Conservation (phyloP, 192 early-diverging fungal species). For the Lobosporangium transversale region DNA sequence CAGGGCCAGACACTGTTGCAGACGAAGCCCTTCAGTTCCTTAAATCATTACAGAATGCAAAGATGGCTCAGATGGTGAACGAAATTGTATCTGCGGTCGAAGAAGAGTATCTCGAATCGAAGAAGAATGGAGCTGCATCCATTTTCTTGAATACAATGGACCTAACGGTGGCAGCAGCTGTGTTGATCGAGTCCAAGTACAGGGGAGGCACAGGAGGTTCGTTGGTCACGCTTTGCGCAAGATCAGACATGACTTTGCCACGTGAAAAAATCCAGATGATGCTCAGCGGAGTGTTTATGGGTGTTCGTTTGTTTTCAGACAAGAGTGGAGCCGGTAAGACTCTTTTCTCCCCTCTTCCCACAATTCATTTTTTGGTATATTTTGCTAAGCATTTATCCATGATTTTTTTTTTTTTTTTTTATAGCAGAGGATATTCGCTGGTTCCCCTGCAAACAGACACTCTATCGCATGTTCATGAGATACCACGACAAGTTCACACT, state of each 20-base stretch:
- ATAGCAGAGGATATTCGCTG: conserved; percentile 19
- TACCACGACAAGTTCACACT: conserved; percentile 35
- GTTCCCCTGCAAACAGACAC: conserved; percentile 33
- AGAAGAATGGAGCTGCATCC: conserved; percentile 19
- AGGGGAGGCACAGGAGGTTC: conserved; percentile 28
- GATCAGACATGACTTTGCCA: conserved; percentile 15
- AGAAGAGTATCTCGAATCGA: conserved; percentile 10
- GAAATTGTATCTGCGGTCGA: conserved; percentile 26
- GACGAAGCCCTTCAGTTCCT: conserved; percentile 23
- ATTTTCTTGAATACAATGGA: conserved; percentile 24
- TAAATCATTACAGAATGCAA: conserved; percentile 25
- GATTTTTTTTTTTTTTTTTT: conserved; percentile 2
- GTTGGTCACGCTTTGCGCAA: conserved; percentile 34
- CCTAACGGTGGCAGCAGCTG: conserved; percentile 42
- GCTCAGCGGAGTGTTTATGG: conserved; percentile 23
- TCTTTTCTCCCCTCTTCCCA: not conserved
- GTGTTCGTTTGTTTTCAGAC: conserved; percentile 48
- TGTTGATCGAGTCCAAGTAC: conserved; percentile 41
- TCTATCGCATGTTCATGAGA: conserved; percentile 42
- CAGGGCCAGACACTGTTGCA: not conserved
- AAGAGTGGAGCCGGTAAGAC: conserved; percentile 11
- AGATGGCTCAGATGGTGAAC: conserved; percentile 23
- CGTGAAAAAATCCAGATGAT: conserved; percentile 55
- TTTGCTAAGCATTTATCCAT: not conserved
- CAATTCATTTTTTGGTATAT: not conserved